Conservation (phyloP, 805 yeast species). For the Kluyveromyces dobzhanskii region DNA sequence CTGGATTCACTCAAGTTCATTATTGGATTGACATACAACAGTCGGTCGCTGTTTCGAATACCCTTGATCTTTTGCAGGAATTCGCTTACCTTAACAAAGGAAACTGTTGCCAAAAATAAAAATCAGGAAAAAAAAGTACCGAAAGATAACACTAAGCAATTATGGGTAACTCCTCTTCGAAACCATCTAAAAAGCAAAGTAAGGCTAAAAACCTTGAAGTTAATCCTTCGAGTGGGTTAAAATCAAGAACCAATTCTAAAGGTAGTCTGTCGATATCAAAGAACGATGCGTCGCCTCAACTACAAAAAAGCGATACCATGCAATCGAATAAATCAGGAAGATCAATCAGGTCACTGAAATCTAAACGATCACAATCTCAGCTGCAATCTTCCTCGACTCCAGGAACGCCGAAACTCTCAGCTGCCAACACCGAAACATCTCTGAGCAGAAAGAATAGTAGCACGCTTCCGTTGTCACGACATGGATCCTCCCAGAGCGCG, state of each 20-base stretch:
- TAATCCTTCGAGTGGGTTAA: conserved; percentile 36
- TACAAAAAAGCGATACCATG: conserved; percentile 47
- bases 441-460: conserved; percentile 5
- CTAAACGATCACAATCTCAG: conserved; percentile 21
- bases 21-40: no score
- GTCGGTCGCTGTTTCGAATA: no score
- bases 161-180: conserved; percentile 49
- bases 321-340: conserved; percentile 41
- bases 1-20: no score
- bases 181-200: conserved; percentile 18
- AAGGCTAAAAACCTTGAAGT: neutral
- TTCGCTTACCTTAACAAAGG: no score
- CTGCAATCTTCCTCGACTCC: conserved; percentile 5
- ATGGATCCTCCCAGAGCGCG: conserved; percentile 7
- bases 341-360: conserved; percentile 35
- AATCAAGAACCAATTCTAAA: conserved; percentile 32
- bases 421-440: conserved; percentile 3
- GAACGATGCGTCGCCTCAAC: conserved; percentile 29
- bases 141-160: no score
- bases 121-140: no score
- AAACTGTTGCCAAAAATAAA: no score
- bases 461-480: conserved; percentile 8
- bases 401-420: conserved; percentile 4
- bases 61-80: no score
- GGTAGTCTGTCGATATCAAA: conserved; percentile 1